These are phyloP conservation scores for Wickerhamomyces silvicola DNA, from an alignment of 805 yeast genomes.

Conservation along the genomic window DNA sequence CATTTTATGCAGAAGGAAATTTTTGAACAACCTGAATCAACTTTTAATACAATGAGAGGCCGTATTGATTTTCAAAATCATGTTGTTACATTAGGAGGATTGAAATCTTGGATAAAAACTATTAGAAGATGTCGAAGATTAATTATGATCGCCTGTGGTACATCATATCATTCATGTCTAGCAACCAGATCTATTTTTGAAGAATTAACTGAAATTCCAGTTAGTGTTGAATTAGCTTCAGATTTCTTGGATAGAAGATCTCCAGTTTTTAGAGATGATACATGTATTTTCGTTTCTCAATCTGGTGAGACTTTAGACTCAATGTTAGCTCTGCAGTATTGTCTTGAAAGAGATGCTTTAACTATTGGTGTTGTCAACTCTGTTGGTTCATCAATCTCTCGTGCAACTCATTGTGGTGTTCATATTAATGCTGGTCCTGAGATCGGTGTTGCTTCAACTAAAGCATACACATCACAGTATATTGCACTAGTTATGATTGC, in stretches of 20 bases:
- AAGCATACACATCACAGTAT: slow-evolving; percentile 97
- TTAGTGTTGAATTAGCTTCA: slow-evolving; percentile 85
- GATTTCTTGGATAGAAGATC: slow-evolving; percentile 91
- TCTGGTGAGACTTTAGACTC: slow-evolving; percentile 99
- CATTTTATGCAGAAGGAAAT: slow-evolving; percentile 99
- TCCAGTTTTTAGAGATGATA: slow-evolving; percentile 98
- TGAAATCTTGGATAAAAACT: slow-evolving; percentile 75
- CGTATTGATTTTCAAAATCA: slow-evolving; percentile 86
- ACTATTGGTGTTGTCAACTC: slow-evolving; percentile 96
- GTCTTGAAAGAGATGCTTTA: slow-evolving; percentile 94
- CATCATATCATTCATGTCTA: slow-evolving; percentile 96
- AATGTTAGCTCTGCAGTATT: slow-evolving; percentile 89
- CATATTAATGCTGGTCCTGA: slow-evolving; percentile 99
- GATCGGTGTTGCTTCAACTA: slow-evolving; percentile 98
- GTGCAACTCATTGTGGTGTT: slow-evolving; percentile 98
- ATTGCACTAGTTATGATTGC: slow-evolving; percentile 97
- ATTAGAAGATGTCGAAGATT: slow-evolving; percentile 92
- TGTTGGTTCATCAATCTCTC: slow-evolving; percentile 94
- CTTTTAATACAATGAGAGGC: slow-evolving; percentile 99
- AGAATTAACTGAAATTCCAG: slow-evolving; percentile 93
- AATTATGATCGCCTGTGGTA: slow-evolving; percentile 99
- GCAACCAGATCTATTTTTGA: slow-evolving; percentile 96
- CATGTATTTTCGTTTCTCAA: slow-evolving; percentile 95
- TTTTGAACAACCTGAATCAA: slow-evolving; percentile 97
- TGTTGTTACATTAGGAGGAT: slow-evolving; percentile 81